A percentile compares a stretch with the other conserved stretches of the same genome.
Evolutionary conservation across 2,329 filamentous ascomycete species (phyloP).

Genomic region (Dryadomyces quercus-mongolicae): DNA sequence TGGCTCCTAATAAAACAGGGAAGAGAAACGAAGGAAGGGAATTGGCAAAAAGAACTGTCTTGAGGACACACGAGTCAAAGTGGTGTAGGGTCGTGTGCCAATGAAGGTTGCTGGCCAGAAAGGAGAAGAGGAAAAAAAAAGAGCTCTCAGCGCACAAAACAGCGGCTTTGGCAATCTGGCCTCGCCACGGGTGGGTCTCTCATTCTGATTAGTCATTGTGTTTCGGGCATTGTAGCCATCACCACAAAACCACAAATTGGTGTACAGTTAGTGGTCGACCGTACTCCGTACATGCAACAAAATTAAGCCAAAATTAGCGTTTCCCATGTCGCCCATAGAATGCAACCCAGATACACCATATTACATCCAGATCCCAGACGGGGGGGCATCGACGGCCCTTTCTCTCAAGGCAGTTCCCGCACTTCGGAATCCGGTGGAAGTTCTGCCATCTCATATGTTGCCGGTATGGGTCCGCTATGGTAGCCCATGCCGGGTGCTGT

Average conservation of each 20-base stretch:
- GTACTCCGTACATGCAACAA: not conserved
- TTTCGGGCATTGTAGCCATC: no score
- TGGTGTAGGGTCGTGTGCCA: not conserved
- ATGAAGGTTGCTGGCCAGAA: not conserved
- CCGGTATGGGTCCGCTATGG: conserved; percentile 11
- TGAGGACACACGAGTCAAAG: not conserved
- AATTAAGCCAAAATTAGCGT: not conserved
- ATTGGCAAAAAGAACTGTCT: not conserved
- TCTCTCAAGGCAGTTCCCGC: conserved; percentile 18
- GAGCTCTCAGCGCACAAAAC: not conserved
- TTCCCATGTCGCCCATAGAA: no score
- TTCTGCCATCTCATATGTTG: conserved; percentile 18
- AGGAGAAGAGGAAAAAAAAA: not conserved
- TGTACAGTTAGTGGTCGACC: no score
- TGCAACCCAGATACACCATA: no score
- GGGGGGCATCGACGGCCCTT: no score
- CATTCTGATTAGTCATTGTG: not conserved
- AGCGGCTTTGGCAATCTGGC: conserved; percentile 6
- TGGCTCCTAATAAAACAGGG: conserved; percentile 8
- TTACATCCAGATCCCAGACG: no score
- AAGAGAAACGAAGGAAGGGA: not conserved
- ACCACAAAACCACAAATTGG: not conserved
- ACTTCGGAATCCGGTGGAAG: conserved; percentile 19
- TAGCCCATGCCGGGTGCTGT: conserved; percentile 10
- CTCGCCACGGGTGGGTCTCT: not conserved